phyloP scores from a whole-genome alignment of 345 rosid genomes.

The Trapa bicornis region DNA sequence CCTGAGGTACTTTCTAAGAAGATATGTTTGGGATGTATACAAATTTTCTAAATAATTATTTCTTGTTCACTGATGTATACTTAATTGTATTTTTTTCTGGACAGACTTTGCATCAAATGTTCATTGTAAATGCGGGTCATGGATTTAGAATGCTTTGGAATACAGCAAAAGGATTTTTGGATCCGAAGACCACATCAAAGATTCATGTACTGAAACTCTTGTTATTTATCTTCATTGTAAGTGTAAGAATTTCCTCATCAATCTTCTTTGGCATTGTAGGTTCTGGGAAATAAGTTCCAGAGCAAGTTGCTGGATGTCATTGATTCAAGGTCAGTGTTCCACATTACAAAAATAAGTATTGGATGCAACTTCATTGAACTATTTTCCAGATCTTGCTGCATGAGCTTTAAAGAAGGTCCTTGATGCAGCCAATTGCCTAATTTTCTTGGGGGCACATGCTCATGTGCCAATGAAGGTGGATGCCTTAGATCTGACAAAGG shows the following conservation, averaged over 20 bases:
- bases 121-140: slow-evolving; percentile 72
- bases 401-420: slow-evolving; percentile 10
- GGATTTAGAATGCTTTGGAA: slow-evolving; percentile 87
- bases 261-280: slow-evolving; percentile 37
- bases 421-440: slow-evolving; percentile 78
- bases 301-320: slow-evolving; percentile 63
- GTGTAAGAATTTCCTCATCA: not conserved
- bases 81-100: slow-evolving; percentile 10
- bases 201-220: slow-evolving; percentile 42
- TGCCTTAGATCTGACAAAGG: slow-evolving; percentile 79
- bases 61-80: slow-evolving; percentile 7
- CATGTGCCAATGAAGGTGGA: slow-evolving; percentile 68
- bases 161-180: slow-evolving; percentile 78
- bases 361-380: not conserved
- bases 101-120: slow-evolving; percentile 93
- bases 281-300: slow-evolving; percentile 67
- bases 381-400: slow-evolving; percentile 4
- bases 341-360: slow-evolving; percentile 3
- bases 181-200: slow-evolving; percentile 83
- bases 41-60: not conserved
- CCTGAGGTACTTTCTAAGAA: slow-evolving; percentile 56
- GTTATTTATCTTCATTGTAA: not conserved
- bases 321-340: slow-evolving; percentile 51
- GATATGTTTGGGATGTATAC: not conserved
- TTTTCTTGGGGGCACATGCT: slow-evolving; percentile 88